A percentile compares a stretch with the other conserved stretches of the same genome.
Evolutionary conservation across 75 land plant genomes (phyloP).

Genomic region (Cryptomeria japonica): DNA sequence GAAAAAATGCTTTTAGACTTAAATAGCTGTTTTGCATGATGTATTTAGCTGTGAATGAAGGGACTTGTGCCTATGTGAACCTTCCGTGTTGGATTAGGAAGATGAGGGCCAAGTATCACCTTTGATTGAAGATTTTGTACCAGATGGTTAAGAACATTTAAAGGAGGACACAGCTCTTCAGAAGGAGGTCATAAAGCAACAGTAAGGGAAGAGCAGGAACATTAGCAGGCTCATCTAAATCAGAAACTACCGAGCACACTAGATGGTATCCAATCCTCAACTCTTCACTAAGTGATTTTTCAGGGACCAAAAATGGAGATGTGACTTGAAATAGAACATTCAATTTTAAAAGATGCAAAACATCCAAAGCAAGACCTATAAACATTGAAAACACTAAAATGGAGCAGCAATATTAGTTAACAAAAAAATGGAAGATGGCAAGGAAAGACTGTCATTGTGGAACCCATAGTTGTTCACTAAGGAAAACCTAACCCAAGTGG

Average conservation of each 20-base stretch:
- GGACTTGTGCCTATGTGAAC: not conserved
- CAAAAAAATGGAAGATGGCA: too few relatives aligned
- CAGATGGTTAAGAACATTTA: not conserved
- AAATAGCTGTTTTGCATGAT: not conserved
- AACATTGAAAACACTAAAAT: too few relatives aligned
- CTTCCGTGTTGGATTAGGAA: not conserved
- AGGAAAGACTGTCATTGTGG: too few relatives aligned
- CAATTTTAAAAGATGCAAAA: too few relatives aligned
- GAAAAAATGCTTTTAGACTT: not conserved
- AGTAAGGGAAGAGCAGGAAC: not conserved
- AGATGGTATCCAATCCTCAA: not conserved
- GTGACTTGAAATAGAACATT: not conserved
- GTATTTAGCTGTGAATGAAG: not conserved
- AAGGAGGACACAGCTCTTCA: not conserved
- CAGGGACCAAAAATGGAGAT: not conserved
- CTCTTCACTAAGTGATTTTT: not conserved
- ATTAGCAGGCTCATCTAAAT: too few relatives aligned
- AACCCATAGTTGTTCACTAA: too few relatives aligned
- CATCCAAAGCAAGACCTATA: too few relatives aligned
- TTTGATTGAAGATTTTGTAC: not conserved
- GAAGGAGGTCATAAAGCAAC: not conserved
- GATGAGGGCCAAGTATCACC: not conserved
- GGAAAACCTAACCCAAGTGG: too few relatives aligned
- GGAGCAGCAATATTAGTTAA: too few relatives aligned
- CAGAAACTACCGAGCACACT: too few relatives aligned